A percentile compares a stretch with the other conserved stretches of the same genome.
These are phyloP conservation scores for Ustulina deusta DNA, from an alignment of 2,329 filamentous ascomycete genomes.

Conservation along the genomic window DNA sequence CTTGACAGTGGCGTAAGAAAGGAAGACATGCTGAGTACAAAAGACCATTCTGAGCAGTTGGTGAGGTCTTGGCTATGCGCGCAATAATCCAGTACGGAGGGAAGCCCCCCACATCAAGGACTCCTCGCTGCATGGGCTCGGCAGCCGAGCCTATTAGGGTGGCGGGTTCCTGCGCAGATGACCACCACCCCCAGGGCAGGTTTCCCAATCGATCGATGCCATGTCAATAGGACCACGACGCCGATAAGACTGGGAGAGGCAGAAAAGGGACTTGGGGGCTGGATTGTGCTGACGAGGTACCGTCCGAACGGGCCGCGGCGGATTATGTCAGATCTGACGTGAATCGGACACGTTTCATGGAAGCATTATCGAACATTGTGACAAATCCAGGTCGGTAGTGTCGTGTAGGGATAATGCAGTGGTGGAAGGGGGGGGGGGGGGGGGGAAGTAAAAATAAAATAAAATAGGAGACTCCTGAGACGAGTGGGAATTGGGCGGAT, in stretches of 20 bases:
- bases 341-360: conserved; percentile 17
- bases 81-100: conserved; percentile 26
- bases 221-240: conserved; percentile 43
- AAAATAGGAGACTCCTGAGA: not conserved
- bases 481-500: conserved; percentile 6
- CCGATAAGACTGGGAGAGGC: conserved; percentile 24
- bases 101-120: conserved; percentile 16
- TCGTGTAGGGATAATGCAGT: not conserved
- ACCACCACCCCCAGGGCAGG: conserved; percentile 44
- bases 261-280: conserved; percentile 25
- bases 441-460: not conserved
- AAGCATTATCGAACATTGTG: conserved; percentile 18
- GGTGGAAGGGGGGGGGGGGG: not conserved
- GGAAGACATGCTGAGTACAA: conserved; percentile 4
- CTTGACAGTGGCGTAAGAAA: conserved; percentile 16
- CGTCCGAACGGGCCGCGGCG: conserved; percentile 38
- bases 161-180: conserved; percentile 54
- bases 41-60: not conserved
- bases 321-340: conserved; percentile 38
- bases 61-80: conserved; percentile 29
- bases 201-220: conserved; percentile 45
- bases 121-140: conserved; percentile 31
- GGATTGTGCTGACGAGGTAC: conserved; percentile 34
- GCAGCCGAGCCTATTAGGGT: conserved; percentile 50
- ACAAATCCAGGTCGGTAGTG: conserved; percentile 26